Evolutionary conservation across 83 land plant genomes (phyloP), one percentile per base, ranked within the genome.

Genomic region (Picea abies): DNA sequence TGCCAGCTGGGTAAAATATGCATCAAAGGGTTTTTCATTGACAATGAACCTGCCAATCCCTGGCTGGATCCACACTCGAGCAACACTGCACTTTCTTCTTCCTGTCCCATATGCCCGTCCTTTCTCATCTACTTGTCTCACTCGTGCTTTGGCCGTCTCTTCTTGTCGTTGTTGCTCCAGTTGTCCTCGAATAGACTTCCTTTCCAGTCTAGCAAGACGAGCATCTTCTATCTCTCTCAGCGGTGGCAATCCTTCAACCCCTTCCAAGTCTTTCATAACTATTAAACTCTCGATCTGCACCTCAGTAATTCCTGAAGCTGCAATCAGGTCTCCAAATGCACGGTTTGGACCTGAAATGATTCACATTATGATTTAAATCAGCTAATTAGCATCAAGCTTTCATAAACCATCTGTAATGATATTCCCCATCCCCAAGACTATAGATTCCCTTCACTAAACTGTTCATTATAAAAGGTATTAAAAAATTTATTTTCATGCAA

Each of bases 41-140:
- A 97, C 84, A 4, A 84, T 60, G 67, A 97, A 91, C 77, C 84
- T 91, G 12, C 99, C 99, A 65, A 89, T 84, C 9, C 99, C 99
- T 60, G 97, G 93, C 35, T 87, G 85, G 29, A 97, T 85, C 94
- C 94, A 97, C 22, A 97, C 99, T 82, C 95, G 87, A 47, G 99
- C 99, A 67, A 90, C 78, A 82, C 98, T 92, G 86, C 95, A 90
- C 82, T 97, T 97, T 85, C 99, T 89, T 83, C 93, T 91, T 70
- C 99, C 98, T 58, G 95, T 92, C 62, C 95, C 99, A 87, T 97
- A 96, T 39, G 99, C 91, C 62, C 98, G 86, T 73, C 99, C 99
- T 69, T 93, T 86, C 4, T 89, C 94, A 85, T 94, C 98, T 3
- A 97, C 95, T 81, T 80, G 82, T 85, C 87, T 92, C 15, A 94